Evolutionary conservation across 1,284 basidiomycete species (phyloP), one percentile per base, ranked within the genome.

Genomic region (Abortiporus biennis): DNA sequence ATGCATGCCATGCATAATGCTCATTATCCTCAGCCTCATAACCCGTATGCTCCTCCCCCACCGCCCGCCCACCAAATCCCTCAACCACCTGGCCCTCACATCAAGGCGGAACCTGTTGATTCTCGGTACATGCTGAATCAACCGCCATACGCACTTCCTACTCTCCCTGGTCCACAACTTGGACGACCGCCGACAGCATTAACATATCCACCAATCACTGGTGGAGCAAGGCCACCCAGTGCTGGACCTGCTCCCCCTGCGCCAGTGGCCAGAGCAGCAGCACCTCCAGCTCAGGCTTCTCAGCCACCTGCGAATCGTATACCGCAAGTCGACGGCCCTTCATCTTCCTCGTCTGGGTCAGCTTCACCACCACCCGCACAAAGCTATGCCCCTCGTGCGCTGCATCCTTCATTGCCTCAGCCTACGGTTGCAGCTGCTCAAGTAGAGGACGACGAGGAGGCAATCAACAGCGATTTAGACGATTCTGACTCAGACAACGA

Each of bases 391-490:
- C 81, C 85, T 11, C 71, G 80, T 17, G 44, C 63, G 8, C 54
- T 57, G 16, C 65, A 67, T 37, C 65, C 65, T 1, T 63, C 62
- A 6, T 50, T 65, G n/a, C 62, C 63, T 3, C 59, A 61, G 48
- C 61, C 62, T 13, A n/a, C 55, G 51, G 40, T 24, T 29, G 35
- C 43, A 6, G 55, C 61, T 1, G 49, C 64, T 17, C 61, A 64
- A 22, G n/a, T n/a, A n/a, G 56, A 54, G 2, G 78, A 65, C 19
- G 79, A 84, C 52, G 69, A 70, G 32, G 93, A 99, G 58, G 89
- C 87, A 20, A 97, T 99, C 58, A 94, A 95, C 55, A 94, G 90
- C 45, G 95, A 99, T 58, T 67, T 99, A 36, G 95, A 99, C 64
- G 95, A 98, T 57, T 91, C 89, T 1, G 91, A 94, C 48, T 82